phyloP scores from a whole-genome alignment of 2,329 filamentous ascomycete species.

The Colletotrichum sp. region DNA sequence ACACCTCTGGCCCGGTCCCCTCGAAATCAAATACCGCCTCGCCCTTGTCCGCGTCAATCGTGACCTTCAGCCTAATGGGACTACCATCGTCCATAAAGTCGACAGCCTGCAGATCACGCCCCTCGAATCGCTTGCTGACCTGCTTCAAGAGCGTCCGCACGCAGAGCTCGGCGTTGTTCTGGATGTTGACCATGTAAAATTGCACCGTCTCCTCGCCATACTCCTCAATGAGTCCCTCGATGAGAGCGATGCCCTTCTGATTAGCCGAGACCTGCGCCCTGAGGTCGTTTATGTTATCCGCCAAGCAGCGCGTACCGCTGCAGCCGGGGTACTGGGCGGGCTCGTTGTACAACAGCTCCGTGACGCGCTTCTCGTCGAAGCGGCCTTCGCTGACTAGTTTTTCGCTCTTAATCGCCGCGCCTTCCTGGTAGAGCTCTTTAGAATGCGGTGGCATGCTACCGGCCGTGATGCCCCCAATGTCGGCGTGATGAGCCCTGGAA shows the following conservation, averaged over 20 bases:
- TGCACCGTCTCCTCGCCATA: conserved; percentile 81
- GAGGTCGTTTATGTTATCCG: conserved; percentile 82
- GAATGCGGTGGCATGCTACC: conserved; percentile 83
- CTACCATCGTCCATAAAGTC: conserved; percentile 88
- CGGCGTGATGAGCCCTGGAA: conserved; percentile 82
- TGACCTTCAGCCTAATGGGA: conserved; percentile 76
- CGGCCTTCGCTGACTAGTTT: conserved; percentile 77
- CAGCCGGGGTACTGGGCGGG: conserved; percentile 78
- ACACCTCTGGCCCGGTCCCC: conserved; percentile 81
- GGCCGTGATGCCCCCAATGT: conserved; percentile 82
- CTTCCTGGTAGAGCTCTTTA: conserved; percentile 66
- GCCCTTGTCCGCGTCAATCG: conserved; percentile 75
- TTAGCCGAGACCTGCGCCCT: conserved; percentile 87
- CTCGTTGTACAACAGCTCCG: conserved; percentile 73
- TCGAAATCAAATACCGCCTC: conserved; percentile 83
- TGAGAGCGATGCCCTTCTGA: conserved; percentile 84
- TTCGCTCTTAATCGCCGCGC: conserved; percentile 67
- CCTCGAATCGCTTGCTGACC: conserved; percentile 73
- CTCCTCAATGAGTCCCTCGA: conserved; percentile 75
- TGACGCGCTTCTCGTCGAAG: conserved; percentile 80
- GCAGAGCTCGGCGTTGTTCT: conserved; percentile 78
- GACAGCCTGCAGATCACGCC: conserved; percentile 71
- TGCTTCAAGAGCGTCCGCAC: conserved; percentile 76
- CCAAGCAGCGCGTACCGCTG: conserved; percentile 78
- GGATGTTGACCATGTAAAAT: conserved; percentile 84